A percentile compares a stretch with the other conserved stretches of the same genome.
phyloP scores from a whole-genome alignment of 768 basidiomycete species.

The Hysterangium stoloniferum region DNA sequence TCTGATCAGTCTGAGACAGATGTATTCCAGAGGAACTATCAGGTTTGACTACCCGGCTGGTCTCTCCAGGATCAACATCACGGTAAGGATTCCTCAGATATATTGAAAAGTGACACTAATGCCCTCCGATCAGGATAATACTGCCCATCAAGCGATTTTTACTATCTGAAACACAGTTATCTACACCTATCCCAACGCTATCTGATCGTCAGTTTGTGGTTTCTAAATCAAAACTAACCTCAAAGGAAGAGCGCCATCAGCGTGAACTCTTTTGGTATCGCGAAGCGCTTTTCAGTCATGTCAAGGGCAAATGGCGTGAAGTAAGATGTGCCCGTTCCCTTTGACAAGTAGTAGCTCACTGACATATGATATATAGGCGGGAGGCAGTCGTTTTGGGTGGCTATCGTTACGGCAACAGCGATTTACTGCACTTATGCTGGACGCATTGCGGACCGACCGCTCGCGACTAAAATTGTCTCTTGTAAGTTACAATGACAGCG shows the following conservation, averaged over 20 bases:
- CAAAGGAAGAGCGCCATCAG: slow-evolving; percentile 52
- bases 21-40: slow-evolving; percentile 29
- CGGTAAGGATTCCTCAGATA: slow-evolving; percentile 39
- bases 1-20: not conserved
- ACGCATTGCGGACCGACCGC: slow-evolving; percentile 62
- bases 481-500: slow-evolving; percentile 22
- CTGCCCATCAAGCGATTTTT: slow-evolving; percentile 67
- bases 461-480: slow-evolving; percentile 54
- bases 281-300: slow-evolving; percentile 67
- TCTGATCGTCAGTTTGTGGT: slow-evolving; percentile 90
- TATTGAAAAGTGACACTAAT: not conserved
- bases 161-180: slow-evolving; percentile 49
- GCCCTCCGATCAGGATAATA: slow-evolving; percentile 39
- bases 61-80: slow-evolving; percentile 84
- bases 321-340: slow-evolving; percentile 34
- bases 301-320: slow-evolving; percentile 81
- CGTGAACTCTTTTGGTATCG: slow-evolving; percentile 94
- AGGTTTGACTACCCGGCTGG: slow-evolving; percentile 43
- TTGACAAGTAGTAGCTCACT: not conserved
- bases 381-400: slow-evolving; percentile 67
- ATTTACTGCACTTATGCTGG: slow-evolving; percentile 73
- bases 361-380: slow-evolving; percentile 43
- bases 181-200: slow-evolving; percentile 70
- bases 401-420: slow-evolving; percentile 72
- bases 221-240: slow-evolving; percentile 56